Base-by-base conservation (phyloP, 2,329 filamentous ascomycete species). In the Trichophaea hybrida region DNA sequence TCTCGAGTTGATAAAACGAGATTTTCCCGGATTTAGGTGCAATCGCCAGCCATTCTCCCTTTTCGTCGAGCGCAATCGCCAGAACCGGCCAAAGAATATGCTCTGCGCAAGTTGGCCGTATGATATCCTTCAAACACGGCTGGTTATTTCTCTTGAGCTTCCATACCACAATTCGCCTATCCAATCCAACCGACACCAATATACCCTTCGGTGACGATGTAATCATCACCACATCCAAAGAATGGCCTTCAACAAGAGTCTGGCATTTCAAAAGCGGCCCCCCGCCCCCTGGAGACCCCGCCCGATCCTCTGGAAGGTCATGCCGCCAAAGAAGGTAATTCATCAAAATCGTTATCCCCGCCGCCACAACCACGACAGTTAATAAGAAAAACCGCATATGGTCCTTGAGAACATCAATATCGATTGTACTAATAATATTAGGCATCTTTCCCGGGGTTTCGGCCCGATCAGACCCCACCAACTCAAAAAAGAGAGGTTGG, bases 401-500 rank as follows among this genome's bases (percentile, higher is more conserved):
- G 5, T 61, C 57, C 37, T 46, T 54, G 10, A 66, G 49, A 33
- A 48, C 54, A 48, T 81, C 75, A 65, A 90, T 85, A 69, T 90
- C 85, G 65, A 85, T 84, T 10, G 80, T 74, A 15, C 73, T 72
- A 59, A 77, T 72, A 13, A 77, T 60, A 1, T 78, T 78, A 0
- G 80, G 77, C 4, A 80, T 69, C 7, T 72, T 71, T 3, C 73
- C 74, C 17, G 77, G 75, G 43, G 69, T 70, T 12, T 79, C 79
- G 61, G 78, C 81, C 15, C 86, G 80, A 68, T 86, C 78, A 1
- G 86, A 81, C 7, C 80, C 81, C 61, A 82, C 81, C 7, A 84
- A 72, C 3, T 90, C 84, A 62, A 90, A 84, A 2, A 88, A 77
- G 2, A 88, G 73, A 1, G 86, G 86, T 44, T 89, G 82, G 68